Evolutionary conservation across 164 flowering plant genomes (phyloP), one percentile per base, ranked within the genome.

Genomic region (Platanus orientalis): DNA sequence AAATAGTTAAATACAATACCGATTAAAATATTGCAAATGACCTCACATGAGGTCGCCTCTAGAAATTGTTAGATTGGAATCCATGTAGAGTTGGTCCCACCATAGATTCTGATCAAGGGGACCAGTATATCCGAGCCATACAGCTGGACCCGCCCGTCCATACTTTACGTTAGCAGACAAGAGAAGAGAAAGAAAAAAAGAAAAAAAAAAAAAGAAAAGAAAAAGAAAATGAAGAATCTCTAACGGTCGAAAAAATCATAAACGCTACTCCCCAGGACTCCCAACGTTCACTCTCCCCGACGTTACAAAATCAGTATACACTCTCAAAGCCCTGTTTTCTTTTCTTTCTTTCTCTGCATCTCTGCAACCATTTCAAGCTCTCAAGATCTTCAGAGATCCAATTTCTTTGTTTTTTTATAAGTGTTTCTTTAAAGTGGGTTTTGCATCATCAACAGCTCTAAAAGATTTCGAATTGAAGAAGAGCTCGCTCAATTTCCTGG

Each of bases 191-290:
- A n/a, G n/a, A n/a, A n/a, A n/a, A n/a, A n/a, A n/a, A n/a, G n/a
- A n/a, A n/a, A n/a, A n/a, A n/a, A n/a, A n/a, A n/a, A n/a, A n/a
- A n/a, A n/a, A n/a, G n/a, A n/a, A n/a, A n/a, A n/a, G n/a, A 47
- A 10, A 23, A 10, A 14, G 1, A 52, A 58, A 23, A 34, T 40
- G 7, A 44, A 16, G 58, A 59, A 32, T 24, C 65, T 55, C 71
- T 63, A 69, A 69, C 72, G 72, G 67, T 62, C 72, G 44, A 51
- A 63, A 56, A 57, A 25, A 7, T 39, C 51, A 27, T 42, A 39
- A 55, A 55, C 57, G 32, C 34, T 7, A 3, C 13, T 36, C 42
- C 42, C 42, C 9, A 36, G 12, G 42, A 29, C 25, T 23, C n/a
- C 25, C 53, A 61, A 61, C 64, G 56, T 61, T 13, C 25, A 27